Percentiles rank a stretch among this genome's conserved stretches.
Evolutionary conservation across 768 basidiomycete genomes (phyloP).

Genomic region (Trametes cingulata): DNA sequence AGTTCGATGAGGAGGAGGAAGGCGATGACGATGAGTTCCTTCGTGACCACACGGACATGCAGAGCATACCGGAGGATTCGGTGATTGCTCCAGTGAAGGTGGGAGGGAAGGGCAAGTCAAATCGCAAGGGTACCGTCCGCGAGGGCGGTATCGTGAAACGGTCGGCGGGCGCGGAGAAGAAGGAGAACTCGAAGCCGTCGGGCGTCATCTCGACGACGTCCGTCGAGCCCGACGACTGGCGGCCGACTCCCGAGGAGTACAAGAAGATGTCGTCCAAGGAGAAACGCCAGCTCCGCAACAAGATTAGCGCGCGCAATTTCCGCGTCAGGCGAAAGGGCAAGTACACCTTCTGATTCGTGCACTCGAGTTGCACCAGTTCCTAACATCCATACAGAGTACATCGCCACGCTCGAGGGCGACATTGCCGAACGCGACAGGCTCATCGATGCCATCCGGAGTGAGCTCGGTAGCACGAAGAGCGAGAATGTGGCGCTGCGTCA

Average conservation of each 20-base stretch:
- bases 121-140: conserved; percentile 61
- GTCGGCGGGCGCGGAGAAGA: conserved; percentile 37
- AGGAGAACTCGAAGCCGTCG: conserved; percentile 36
- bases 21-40: conserved; percentile 35
- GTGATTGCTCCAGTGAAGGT: conserved; percentile 55
- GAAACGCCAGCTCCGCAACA: conserved; percentile 94
- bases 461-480: conserved; percentile 74
- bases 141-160: conserved; percentile 76
- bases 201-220: conserved; percentile 28
- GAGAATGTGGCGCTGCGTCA: conserved; percentile 85
- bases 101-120: conserved; percentile 42
- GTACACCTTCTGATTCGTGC: conserved; percentile 17
- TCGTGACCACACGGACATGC: conserved; percentile 31
- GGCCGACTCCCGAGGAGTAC: conserved; percentile 89
- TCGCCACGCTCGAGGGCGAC: conserved; percentile 89
- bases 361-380: not conserved
- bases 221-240: conserved; percentile 72
- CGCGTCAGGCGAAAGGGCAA: conserved; percentile 90
- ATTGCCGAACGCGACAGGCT: conserved; percentile 91
- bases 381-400: conserved; percentile 68
- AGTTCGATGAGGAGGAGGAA: conserved; percentile 41
- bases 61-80: conserved; percentile 36
- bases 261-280: conserved; percentile 94
- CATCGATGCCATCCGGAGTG: conserved; percentile 82
- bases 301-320: conserved; percentile 95